Evolutionary conservation across 768 basidiomycete genomes (phyloP), one percentile per base, ranked within the genome.

Genomic region (Boletus rubescentipes): DNA sequence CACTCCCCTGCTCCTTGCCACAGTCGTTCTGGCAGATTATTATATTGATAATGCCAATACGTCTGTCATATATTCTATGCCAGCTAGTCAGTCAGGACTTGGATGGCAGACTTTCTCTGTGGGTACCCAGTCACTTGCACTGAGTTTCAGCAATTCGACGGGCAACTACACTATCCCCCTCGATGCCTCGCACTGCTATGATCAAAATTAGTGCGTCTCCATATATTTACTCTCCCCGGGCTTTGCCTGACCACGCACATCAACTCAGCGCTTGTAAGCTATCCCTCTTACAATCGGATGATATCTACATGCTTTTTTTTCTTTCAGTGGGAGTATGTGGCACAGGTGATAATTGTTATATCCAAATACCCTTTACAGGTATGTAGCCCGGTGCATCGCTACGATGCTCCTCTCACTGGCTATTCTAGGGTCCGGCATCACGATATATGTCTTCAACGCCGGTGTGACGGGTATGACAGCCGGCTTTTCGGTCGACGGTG

Each of bases 361-460:
- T 67, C 31, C 11, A 57, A 39, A 46, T 67, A 18, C 67, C 65
- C 41, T 68, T 66, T 21, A 46, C 8, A 36, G 65, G 66, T 61
- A 47, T 15, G 54, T 8, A 30, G 20, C 29, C 31, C 29, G 6
- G 26, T 50, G 32, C 3, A 38, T 40, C 21, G 2, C 1, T 15
- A 6, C 34, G 9, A 35, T 32, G 1, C 21, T 21, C 15, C 9
- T 29, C 20, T 53, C 21, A 61, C 9, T 20, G 0, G 38, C 16
- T 12, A 36, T 40, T 31, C 16, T 9, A 67, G 66, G 67, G 21
- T 64, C 66, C 0, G 67, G 66, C 11, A 67, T 67, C 45, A 52
- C 59, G 31, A 61, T 69, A 51, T 69, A 67, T 39, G 62, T 69
- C 23, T 64, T 51, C 30, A 61, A 40, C 8, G 64, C 64, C 5